These are phyloP conservation scores for Rhexocercosporidium sp. DNA, from an alignment of 2,329 filamentous ascomycete species.

Conservation along the genomic window DNA sequence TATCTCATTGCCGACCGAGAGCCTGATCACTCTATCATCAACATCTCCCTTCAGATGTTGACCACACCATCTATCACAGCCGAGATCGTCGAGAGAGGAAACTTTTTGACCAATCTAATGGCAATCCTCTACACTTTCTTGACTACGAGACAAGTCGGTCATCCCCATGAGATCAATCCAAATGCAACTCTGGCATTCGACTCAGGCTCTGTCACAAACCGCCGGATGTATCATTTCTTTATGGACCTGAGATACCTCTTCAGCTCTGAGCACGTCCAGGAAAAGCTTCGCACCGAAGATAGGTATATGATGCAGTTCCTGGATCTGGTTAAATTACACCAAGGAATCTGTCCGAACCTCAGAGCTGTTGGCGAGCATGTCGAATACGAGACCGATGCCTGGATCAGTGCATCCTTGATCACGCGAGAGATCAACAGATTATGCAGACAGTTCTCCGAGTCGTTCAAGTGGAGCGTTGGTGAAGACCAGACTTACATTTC, in stretches of 20 bases:
- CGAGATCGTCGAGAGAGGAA: slow-evolving; percentile 92
- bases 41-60: slow-evolving; percentile 93
- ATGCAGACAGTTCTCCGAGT: slow-evolving; percentile 85
- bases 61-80: slow-evolving; percentile 96
- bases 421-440: slow-evolving; percentile 94
- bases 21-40: slow-evolving; percentile 98
- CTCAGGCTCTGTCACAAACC: slow-evolving; percentile 90
- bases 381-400: slow-evolving; percentile 97
- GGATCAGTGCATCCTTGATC: slow-evolving; percentile 95
- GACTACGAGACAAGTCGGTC: slow-evolving; percentile 92
- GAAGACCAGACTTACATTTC: slow-evolving; percentile 70
- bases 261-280: slow-evolving; percentile 85
- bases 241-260: slow-evolving; percentile 92
- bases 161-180: slow-evolving; percentile 86
- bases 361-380: slow-evolving; percentile 94
- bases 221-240: slow-evolving; percentile 98
- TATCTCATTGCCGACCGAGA: slow-evolving; percentile 96
- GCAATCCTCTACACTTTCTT: slow-evolving; percentile 97
- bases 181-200: slow-evolving; percentile 91
- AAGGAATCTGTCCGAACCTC: slow-evolving; percentile 94
- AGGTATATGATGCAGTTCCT: slow-evolving; percentile 93
- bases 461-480: slow-evolving; percentile 74
- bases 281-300: slow-evolving; percentile 79
- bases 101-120: slow-evolving; percentile 94
- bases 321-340: slow-evolving; percentile 93